Base-by-base conservation (phyloP, 1,139 yeast species). In the Yamadazyma triangularis region DNA sequence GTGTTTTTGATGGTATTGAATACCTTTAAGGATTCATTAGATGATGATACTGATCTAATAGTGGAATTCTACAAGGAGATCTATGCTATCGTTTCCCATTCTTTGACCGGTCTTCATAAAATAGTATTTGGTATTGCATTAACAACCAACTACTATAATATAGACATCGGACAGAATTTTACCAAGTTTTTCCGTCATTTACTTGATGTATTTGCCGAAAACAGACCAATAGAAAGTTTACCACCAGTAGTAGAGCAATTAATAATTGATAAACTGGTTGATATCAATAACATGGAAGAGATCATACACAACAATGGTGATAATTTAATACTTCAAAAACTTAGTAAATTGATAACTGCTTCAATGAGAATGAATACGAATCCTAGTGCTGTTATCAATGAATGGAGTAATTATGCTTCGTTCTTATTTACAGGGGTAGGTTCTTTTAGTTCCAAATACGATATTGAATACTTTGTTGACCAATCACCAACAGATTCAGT, bases 81-180 rank as follows among this genome's bases (percentile, higher is more conserved):
- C 0, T 82, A 59, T 47, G 58, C 66, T 1, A 45, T 58, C 2
- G 54, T 73, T 6, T 58, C 82, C 0, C 60, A 73, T 1, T 70
- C 84, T 1, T 56, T 86, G 32, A 54, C 60, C n/a, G 61, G 63
- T 25, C 42, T 47, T 7, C 86, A 83, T 45, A 67, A 63, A 33
- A 50, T 64, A 1, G 49, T 67, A 0, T 57, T 83, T 28, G 74
- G 71, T 0, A 27, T 73, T 15, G 44, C 64, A 2, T 51, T 78
- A 31, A 46, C 60, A 1, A 41, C 59, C 13, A 32, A 48, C n/a
- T 61, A 41, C 34, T 47, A 58, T 35, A 33, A 39, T 2, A 38
- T 48, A 24, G 58, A 57, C 24, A 48, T 56, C 26, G 64, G 66
- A 0, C 12, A 15, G 1, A 48, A 47, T n/a, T 55, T 53, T 27